Base-by-base conservation (phyloP, 2,329 filamentous ascomycete species). In the Aspergillus melleus region DNA sequence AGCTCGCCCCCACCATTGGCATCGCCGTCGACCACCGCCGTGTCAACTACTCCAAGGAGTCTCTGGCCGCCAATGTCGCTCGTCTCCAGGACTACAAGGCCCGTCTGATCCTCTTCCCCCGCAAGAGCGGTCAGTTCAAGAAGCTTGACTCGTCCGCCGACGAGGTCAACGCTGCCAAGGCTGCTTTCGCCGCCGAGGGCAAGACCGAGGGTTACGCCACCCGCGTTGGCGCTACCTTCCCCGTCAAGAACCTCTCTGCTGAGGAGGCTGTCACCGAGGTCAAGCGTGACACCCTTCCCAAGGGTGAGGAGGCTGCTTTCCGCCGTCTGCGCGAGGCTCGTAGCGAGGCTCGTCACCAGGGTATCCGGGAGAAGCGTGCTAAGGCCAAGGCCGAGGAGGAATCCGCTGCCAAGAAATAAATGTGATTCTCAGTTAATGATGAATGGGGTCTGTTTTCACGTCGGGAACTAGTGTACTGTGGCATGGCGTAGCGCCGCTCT, bases 31-130 rank as follows among this genome's bases (percentile, higher is more conserved):
- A 99, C 83, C 86, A 88, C 82, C 94, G 95, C 84, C 94, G 95
- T 82, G 88, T 91, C 85, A 99, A 98, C 88, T 90, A 96, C 77
- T 95, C 90, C 77, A 91, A 96, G 85, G 95, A 98, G 88, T 90
- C 90, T 70, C 89, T 98, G 75, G 86, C 91, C 80, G 86, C 86
- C 86, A 99, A 99, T 84, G 94, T 99, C 74, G 90, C 90, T 81
- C 95, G 95, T 78, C 92, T 99, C 79, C 93, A 97, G 88, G 92
- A 92, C 80, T 99, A 96, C 92, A 91, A 90, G 85, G 88, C 90
- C 78, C 92, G 92, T 78, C 85, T 99, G 77, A 96, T 99, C 80
- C 88, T 99, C 79, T 97, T 99, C 87, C 95, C 95, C 79, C 92
- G 92, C 86, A 92, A 91, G 83, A 88, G 88, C 79, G 93, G 93